Percentiles rank a stretch among this genome's conserved stretches.
Evolutionary conservation across 331 rosid species (phyloP).

Genomic region (Malus hybrid): DNA sequence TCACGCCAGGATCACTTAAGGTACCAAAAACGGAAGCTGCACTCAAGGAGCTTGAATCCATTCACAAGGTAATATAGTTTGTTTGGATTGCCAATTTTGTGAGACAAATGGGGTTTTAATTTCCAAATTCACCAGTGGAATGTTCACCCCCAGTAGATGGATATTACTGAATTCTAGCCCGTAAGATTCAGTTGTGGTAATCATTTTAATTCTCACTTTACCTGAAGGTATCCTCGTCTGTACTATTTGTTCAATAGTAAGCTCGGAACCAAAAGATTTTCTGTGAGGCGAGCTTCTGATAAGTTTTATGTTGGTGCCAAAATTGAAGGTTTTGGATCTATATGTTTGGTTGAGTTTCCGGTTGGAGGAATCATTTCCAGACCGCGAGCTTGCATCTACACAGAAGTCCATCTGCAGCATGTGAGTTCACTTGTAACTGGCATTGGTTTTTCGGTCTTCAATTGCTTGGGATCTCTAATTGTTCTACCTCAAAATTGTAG

Average conservation of each 20-base stretch:
- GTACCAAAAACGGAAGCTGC: constrained; percentile 70
- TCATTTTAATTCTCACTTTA: background rate
- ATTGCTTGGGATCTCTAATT: background rate
- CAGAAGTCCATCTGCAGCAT: constrained; percentile 80
- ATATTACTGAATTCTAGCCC: too few species aligned
- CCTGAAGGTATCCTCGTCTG: too few species aligned
- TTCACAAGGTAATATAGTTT: constrained; percentile 65
- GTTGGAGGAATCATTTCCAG: constrained; percentile 83
- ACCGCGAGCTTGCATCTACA: constrained; percentile 63
- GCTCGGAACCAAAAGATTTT: background rate
- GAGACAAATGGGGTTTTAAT: background rate
- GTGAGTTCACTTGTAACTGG: constrained; percentile 35
- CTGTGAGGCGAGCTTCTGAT: constrained; percentile 3
- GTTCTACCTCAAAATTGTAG: constrained; percentile 26
- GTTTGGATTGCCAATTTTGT: background rate
- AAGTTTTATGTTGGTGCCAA: constrained; percentile 15
- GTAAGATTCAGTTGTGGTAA: background rate
- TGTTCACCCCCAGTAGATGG: too few species aligned
- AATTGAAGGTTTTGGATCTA: constrained; percentile 84
- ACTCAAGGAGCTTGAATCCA: constrained; percentile 84
- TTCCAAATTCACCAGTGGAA: too few species aligned
- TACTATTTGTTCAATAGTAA: background rate
- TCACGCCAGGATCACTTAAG: constrained; percentile 69
- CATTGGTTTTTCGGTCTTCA: background rate
- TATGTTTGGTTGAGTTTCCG: constrained; percentile 95